phyloP scores from a whole-genome alignment of 2,329 filamentous ascomycete genomes.

The Trichoderma endophyticum region DNA sequence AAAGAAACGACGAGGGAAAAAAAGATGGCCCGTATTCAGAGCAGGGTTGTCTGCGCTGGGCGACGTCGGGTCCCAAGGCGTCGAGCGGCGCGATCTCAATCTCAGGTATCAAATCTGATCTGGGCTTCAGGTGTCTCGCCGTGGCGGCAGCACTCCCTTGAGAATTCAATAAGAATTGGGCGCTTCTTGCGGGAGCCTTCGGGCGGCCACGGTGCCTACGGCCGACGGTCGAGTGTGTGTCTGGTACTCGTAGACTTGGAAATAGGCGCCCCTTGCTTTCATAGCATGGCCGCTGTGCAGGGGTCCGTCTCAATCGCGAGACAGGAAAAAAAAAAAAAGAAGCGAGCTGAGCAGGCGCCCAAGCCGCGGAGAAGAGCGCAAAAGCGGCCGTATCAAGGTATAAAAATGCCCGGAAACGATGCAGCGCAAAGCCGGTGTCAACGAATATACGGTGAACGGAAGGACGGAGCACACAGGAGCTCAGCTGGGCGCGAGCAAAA shows the following conservation, averaged over 20 bases:
- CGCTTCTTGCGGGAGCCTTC: background rate
- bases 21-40: background rate
- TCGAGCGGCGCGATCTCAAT: background rate
- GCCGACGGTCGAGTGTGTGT: conserved; percentile 12
- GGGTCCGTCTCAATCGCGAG: conserved; percentile 17
- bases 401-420: background rate
- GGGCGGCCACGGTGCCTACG: background rate
- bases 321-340: background rate
- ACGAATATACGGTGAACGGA: background rate
- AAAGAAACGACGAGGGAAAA: background rate
- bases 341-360: conserved; percentile 10
- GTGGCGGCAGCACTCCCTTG: background rate
- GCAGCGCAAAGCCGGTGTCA: background rate
- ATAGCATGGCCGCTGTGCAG: conserved; percentile 18
- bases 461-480: background rate
- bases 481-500: background rate
- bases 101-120: background rate
- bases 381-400: background rate
- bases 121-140: background rate
- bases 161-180: background rate
- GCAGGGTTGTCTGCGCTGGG: background rate
- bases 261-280: conserved; percentile 18
- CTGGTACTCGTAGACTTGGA: background rate
- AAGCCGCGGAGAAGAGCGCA: background rate
- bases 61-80: background rate